Evolutionary conservation across 805 yeast genomes (phyloP).

Genomic region (Komagataella populi): DNA sequence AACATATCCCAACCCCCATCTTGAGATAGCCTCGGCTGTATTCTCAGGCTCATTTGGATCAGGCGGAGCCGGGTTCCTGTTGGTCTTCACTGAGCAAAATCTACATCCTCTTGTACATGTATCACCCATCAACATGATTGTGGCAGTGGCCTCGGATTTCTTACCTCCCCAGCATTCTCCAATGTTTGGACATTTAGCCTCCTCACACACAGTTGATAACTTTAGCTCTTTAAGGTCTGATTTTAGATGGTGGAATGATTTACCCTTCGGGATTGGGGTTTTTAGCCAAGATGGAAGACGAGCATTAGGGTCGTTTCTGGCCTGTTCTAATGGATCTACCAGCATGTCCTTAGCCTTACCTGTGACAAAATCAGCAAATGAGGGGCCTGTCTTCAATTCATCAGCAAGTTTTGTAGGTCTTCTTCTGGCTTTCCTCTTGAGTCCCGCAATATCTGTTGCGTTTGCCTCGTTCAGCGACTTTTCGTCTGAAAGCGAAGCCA

Average conservation of each 20-base stretch:
- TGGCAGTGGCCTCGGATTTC: slow-evolving; percentile 88
- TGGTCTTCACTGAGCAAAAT: slow-evolving; percentile 93
- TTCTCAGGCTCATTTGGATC: slow-evolving; percentile 97
- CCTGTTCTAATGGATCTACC: slow-evolving; percentile 67
- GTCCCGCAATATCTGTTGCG: background rate
- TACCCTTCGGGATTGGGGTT: slow-evolving; percentile 95
- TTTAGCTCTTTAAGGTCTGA: slow-evolving; percentile 80
- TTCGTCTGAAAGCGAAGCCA: background rate
- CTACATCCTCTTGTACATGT: slow-evolving; percentile 99
- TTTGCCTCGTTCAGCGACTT: background rate
- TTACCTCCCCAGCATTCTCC: slow-evolving; percentile 99
- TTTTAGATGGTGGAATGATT: slow-evolving; percentile 66
- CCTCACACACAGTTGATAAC: slow-evolving; percentile 94
- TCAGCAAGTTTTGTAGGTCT: slow-evolving; percentile 53
- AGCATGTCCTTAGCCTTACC: slow-evolving; percentile 63
- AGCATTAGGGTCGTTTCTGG: slow-evolving; percentile 52
- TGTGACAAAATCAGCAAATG: slow-evolving; percentile 79
- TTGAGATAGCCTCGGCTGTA: slow-evolving; percentile 91
- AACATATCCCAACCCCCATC: slow-evolving; percentile 98
- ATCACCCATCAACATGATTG: slow-evolving; percentile 96
- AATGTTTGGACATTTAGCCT: slow-evolving; percentile 97
- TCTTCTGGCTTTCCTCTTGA: slow-evolving; percentile 21
- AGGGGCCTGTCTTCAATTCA: slow-evolving; percentile 70
- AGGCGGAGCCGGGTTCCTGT: slow-evolving; percentile 72
- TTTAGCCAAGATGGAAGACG: slow-evolving; percentile 89